Evolutionary conservation across 2,329 filamentous ascomycete genomes (phyloP).

Genomic region (Berkeleyomyces basicola): DNA sequence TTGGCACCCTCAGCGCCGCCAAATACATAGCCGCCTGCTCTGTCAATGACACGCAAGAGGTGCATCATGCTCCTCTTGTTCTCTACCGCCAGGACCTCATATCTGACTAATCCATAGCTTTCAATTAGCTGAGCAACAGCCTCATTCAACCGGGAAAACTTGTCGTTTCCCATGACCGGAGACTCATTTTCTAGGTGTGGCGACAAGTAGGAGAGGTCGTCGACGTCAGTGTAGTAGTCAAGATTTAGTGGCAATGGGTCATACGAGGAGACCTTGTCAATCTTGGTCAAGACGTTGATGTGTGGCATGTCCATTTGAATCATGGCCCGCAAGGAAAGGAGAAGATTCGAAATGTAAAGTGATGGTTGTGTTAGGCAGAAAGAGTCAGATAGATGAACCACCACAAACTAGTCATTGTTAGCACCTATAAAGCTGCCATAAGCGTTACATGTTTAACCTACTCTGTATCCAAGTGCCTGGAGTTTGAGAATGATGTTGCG

Average conservation of each 20-base stretch:
- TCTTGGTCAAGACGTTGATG: constrained; percentile 91
- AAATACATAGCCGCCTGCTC: constrained; percentile 86
- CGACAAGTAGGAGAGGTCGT: constrained; percentile 73
- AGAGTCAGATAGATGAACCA: constrained; percentile 84
- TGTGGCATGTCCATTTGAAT: constrained; percentile 95
- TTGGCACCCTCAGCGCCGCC: constrained; percentile 81
- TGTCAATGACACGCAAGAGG: constrained; percentile 72
- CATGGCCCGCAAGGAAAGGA: constrained; percentile 89
- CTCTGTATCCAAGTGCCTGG: constrained; percentile 82
- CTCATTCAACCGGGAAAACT: constrained; percentile 71
- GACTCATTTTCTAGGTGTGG: constrained; percentile 68
- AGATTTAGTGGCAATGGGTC: constrained; percentile 84
- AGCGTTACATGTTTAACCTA: constrained; percentile 28
- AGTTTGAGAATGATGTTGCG: constrained; percentile 83
- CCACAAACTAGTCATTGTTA: constrained; percentile 52
- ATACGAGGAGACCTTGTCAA: constrained; percentile 81
- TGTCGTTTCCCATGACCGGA: constrained; percentile 48
- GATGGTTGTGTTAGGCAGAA: constrained; percentile 87
- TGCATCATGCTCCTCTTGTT: constrained; percentile 97
- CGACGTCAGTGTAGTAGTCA: constrained; percentile 93
- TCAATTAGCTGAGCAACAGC: constrained; percentile 78
- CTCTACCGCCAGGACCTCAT: constrained; percentile 88
- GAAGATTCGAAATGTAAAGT: constrained; percentile 83
- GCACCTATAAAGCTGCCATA: constrained; percentile 18
- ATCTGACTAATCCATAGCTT: constrained; percentile 75